phyloP scores from a whole-genome alignment of 1,284 basidiomycete species.

The Papiliotrema nemorosa region DNA sequence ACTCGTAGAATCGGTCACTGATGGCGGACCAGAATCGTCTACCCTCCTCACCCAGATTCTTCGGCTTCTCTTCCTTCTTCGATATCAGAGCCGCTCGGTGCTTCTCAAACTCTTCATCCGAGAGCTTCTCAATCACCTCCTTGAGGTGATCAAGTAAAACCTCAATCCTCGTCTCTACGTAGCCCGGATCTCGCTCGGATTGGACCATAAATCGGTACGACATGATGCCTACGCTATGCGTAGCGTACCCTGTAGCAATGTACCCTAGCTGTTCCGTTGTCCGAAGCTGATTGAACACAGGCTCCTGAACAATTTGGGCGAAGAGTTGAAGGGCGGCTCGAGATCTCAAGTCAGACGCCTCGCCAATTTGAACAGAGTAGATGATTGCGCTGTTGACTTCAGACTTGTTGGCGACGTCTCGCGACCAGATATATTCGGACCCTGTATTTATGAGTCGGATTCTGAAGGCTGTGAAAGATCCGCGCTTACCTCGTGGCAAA shows the following conservation, averaged over 20 bases:
- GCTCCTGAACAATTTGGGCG: constrained; percentile 77
- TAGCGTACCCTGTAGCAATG: constrained; percentile 62
- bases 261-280: constrained; percentile 97
- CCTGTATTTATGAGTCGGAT: constrained; percentile 47
- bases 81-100: constrained; percentile 63
- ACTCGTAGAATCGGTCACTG: constrained; percentile 71
- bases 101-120: constrained; percentile 60
- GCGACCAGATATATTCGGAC: constrained; percentile 67
- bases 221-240: constrained; percentile 60
- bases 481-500: constrained; percentile 60
- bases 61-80: constrained; percentile 69
- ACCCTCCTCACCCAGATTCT: constrained; percentile 66
- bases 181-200: constrained; percentile 78
- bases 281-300: constrained; percentile 89
- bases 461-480: no score
- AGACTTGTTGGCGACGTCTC: constrained; percentile 74
- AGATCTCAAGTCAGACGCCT: constrained; percentile 54
- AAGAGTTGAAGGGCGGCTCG: constrained; percentile 49
- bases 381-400: constrained; percentile 82
- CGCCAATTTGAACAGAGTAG: constrained; percentile 68
- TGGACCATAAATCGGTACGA: constrained; percentile 89
- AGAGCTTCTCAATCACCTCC: constrained; percentile 58
- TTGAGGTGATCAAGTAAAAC: constrained; percentile 75
- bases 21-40: constrained; percentile 67
- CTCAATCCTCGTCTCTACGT: constrained; percentile 84